Base-by-base conservation (phyloP, 2,329 filamentous ascomycete genomes). In the Venturia oleaginea region DNA sequence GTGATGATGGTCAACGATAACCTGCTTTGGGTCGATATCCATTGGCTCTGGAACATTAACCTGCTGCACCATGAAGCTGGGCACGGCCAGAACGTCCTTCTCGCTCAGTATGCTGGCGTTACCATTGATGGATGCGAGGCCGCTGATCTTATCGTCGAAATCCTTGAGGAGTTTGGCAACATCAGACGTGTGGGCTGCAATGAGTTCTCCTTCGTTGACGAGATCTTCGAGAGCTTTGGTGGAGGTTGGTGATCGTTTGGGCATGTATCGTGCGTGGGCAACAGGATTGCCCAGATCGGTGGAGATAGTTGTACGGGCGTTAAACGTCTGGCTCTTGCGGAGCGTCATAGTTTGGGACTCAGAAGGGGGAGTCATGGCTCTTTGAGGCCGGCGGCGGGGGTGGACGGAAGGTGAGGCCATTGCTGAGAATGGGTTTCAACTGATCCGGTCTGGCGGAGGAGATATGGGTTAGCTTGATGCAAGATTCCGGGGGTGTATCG, bases 1-100 rank as follows among this genome's bases (percentile, higher is more conserved):
- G 76, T 92, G 88, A 71, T 86, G 84, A 72, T 86, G 83, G 54
- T 80, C 81, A 66, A 71, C 70, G 54, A 67, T 67, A 63, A 67
- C 61, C 30, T 71, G 79, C 78, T 72, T 85, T 65, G 68, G 68
- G 72, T 74, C 74, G 66, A 75, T 70, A 67, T 71, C 76, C 73
- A 77, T 77, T 38, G 67, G 72, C 61, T 73, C 71, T 59, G 67
- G 65, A 46, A 76, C 63, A 63, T 69, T 71, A 55, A 75, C 68
- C 66, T 72, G 72, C 66, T 76, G 72, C 59, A 79, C 72, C 68
- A 77, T 72, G 69, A 80, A 77, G 64, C 72, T 76, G 19, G 78
- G 79, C n/a, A 80, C 71, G 30, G 79, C 79, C 64, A 80, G 74
- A 59, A 81, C 79, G 67, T 81, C 78, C 17, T 76, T 77, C 69